Percentiles rank a stretch among this genome's conserved stretches.
phyloP scores from a whole-genome alignment of 768 basidiomycete genomes.

The Boletus subcaerulescens region DNA sequence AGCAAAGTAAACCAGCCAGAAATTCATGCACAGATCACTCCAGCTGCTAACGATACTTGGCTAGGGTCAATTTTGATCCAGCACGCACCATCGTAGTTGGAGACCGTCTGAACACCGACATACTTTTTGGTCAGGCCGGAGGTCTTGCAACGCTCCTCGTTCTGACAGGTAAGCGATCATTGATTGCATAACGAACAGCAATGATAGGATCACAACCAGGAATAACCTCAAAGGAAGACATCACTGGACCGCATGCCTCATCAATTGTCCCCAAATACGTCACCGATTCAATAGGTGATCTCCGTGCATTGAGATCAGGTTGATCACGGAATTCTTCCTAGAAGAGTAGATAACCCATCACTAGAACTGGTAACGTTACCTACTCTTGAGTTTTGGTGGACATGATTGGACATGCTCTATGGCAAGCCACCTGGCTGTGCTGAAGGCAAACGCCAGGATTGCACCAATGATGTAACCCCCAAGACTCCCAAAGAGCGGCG shows the following conservation, averaged over 20 bases:
- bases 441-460: conserved; percentile 50
- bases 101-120: conserved; percentile 94
- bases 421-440: conserved; percentile 36
- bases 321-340: conserved; percentile 13
- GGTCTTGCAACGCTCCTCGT: conserved; percentile 88
- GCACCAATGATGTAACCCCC: conserved; percentile 65
- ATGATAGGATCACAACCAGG: conserved; percentile 43
- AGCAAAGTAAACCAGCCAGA: conserved; percentile 48
- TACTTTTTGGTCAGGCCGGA: conserved; percentile 85
- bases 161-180: conserved; percentile 64
- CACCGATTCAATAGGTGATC: conserved; percentile 77
- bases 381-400: conserved; percentile 22
- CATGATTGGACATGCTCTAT: conserved; percentile 35
- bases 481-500: conserved; percentile 70
- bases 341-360: conserved; percentile 1
- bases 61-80: conserved; percentile 84
- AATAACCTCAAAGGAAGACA: conserved; percentile 70
- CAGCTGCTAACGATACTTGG: conserved; percentile 8
- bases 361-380: conserved; percentile 10
- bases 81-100: conserved; percentile 91
- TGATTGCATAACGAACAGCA: neutral
- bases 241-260: conserved; percentile 69
- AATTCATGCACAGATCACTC: neutral
- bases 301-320: conserved; percentile 41
- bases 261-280: conserved; percentile 79